These are phyloP conservation scores for Verticillium albo-atrum DNA, from an alignment of 2,329 filamentous ascomycete species.

Conservation along the genomic window DNA sequence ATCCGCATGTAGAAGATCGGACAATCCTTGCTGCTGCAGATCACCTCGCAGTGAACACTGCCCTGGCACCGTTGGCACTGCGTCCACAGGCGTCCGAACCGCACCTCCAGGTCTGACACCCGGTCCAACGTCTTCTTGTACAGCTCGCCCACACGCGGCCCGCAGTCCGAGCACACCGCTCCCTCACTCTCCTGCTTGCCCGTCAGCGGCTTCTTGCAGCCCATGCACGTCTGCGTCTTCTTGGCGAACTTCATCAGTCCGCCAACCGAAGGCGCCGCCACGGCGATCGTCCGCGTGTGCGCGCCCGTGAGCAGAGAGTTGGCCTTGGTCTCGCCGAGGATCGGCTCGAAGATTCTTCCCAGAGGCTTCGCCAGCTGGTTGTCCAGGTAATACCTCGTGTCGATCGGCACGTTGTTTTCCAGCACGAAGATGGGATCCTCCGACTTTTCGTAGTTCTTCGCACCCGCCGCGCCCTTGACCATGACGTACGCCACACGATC, in stretches of 20 bases:
- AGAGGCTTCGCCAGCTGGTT: slow-evolving; percentile 96
- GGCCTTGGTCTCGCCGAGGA: slow-evolving; percentile 89
- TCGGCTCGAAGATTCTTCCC: slow-evolving; percentile 94
- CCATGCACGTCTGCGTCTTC: slow-evolving; percentile 97
- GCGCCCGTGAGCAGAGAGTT: slow-evolving; percentile 82
- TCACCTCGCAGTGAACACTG: slow-evolving; percentile 97
- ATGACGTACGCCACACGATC: slow-evolving; percentile 99
- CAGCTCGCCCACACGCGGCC: slow-evolving; percentile 80
- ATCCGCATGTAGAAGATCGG: slow-evolving; percentile 99
- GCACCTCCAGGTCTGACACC: slow-evolving; percentile 86
- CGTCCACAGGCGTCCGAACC: slow-evolving; percentile 92
- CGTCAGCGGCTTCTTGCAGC: slow-evolving; percentile 92
- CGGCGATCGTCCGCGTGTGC: slow-evolving; percentile 90
- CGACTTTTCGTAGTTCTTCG: slow-evolving; percentile 95
- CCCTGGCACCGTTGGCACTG: slow-evolving; percentile 98
- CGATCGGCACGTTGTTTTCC: slow-evolving; percentile 95
- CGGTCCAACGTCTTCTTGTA: slow-evolving; percentile 89
- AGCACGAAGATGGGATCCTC: slow-evolving; percentile 97
- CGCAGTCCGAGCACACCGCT: slow-evolving; percentile 84
- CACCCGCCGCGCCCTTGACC: slow-evolving; percentile 81
- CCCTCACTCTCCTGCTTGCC: slow-evolving; percentile 75
- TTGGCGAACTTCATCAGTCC: slow-evolving; percentile 98
- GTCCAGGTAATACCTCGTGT: slow-evolving; percentile 97
- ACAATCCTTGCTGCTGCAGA: slow-evolving; percentile 93
- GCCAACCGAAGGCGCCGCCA: slow-evolving; percentile 85